phyloP scores from a whole-genome alignment of 768 basidiomycete genomes.

The Leccinum subgranulosum region DNA sequence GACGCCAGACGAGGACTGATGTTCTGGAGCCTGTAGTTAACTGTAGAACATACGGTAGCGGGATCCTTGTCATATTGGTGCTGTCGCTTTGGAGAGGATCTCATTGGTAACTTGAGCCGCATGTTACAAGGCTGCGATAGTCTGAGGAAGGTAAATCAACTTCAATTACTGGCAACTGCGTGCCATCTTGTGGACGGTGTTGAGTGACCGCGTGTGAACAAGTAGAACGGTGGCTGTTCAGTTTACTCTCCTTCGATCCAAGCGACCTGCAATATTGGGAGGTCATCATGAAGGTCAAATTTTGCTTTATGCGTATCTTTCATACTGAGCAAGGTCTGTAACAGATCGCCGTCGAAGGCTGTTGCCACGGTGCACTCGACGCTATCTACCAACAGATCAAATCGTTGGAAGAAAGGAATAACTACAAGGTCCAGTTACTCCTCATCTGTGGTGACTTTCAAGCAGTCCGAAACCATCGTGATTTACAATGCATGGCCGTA shows the following conservation, averaged over 20 bases:
- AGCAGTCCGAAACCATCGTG: slow-evolving; percentile 80
- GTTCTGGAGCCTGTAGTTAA: slow-evolving; percentile 21
- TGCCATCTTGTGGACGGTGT: slow-evolving; percentile 1
- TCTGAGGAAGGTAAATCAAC: not conserved
- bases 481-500: slow-evolving; percentile 88
- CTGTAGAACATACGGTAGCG: slow-evolving; percentile 28
- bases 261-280: too few species aligned
- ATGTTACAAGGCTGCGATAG: slow-evolving; percentile 10
- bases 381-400: slow-evolving; percentile 75
- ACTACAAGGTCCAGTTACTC: slow-evolving; percentile 76
- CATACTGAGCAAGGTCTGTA: slow-evolving; percentile 3
- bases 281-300: slow-evolving; percentile 25
- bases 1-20: slow-evolving; percentile 31
- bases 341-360: slow-evolving; percentile 89
- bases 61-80: slow-evolving; percentile 28
- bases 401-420: slow-evolving; percentile 55
- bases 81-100: slow-evolving; percentile 21
- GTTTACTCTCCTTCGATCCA: too few species aligned
- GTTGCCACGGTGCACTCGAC: slow-evolving; percentile 93
- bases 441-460: slow-evolving; percentile 97
- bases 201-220: slow-evolving; percentile 13
- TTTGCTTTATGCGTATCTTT: not conserved
- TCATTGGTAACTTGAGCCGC: slow-evolving; percentile 21
- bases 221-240: not conserved
- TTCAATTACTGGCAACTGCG: not conserved